Percentiles rank a stretch among this genome's conserved stretches.
Evolutionary conservation across 2,329 filamentous ascomycete genomes (phyloP).

Genomic region (Pseudogymnoascus sp.): DNA sequence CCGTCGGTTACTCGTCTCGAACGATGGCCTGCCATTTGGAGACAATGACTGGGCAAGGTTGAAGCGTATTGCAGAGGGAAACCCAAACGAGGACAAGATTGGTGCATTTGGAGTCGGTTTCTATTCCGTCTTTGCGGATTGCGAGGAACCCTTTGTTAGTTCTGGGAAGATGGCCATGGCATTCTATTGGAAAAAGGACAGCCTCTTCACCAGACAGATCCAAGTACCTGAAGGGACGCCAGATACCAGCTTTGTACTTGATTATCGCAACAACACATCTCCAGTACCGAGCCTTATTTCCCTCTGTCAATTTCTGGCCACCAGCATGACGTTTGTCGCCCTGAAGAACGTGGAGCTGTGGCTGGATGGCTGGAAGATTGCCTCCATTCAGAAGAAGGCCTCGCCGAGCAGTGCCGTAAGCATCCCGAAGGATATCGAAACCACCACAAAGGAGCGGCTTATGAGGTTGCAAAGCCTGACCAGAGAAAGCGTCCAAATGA

Average conservation of each 20-base stretch:
- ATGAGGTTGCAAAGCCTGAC: slow-evolving; percentile 82
- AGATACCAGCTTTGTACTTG: slow-evolving; percentile 87
- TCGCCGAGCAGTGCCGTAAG: slow-evolving; percentile 67
- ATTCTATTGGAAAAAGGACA: slow-evolving; percentile 99
- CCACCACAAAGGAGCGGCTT: slow-evolving; percentile 74
- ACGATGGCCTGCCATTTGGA: slow-evolving; percentile 82
- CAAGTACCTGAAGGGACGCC: slow-evolving; percentile 58
- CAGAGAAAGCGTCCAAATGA: slow-evolving; percentile 82
- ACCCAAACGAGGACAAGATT: slow-evolving; percentile 98
- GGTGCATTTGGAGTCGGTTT: slow-evolving; percentile 97
- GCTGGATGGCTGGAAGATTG: slow-evolving; percentile 78
- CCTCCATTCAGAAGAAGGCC: slow-evolving; percentile 75
- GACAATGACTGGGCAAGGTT: slow-evolving; percentile 87
- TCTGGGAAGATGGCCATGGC: slow-evolving; percentile 92
- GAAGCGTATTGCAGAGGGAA: slow-evolving; percentile 97
- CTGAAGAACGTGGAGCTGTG: slow-evolving; percentile 81
- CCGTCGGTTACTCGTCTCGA: slow-evolving; percentile 80
- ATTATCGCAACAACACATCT: slow-evolving; percentile 84
- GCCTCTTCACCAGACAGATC: slow-evolving; percentile 83
- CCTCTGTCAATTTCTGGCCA: slow-evolving; percentile 85
- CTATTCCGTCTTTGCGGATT: slow-evolving; percentile 97
- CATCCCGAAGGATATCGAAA: slow-evolving; percentile 72
- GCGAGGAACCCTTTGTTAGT: slow-evolving; percentile 93
- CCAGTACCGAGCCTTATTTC: slow-evolving; percentile 80
- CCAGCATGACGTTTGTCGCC: slow-evolving; percentile 91